These are phyloP conservation scores for Boletus pseudo-olivaceus DNA, from an alignment of 768 basidiomycete species.

Conservation along the genomic window DNA sequence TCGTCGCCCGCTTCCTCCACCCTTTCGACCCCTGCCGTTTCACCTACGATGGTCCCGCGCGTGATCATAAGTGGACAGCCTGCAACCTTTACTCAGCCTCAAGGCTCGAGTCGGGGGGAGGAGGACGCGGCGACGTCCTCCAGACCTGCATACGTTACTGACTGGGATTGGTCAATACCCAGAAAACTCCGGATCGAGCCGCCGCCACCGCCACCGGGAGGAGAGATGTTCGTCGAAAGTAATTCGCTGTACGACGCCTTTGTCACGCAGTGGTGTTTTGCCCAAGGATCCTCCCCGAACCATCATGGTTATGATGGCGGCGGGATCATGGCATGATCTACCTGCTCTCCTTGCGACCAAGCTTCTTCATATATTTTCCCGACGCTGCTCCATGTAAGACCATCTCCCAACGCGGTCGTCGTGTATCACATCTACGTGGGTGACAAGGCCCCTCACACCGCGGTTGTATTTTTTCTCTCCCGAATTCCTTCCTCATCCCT, in stretches of 20 bases:
- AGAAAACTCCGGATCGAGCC: not conserved
- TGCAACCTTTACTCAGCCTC: slow-evolving; percentile 9
- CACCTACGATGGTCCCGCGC: slow-evolving; percentile 19
- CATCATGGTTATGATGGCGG: slow-evolving; percentile 9
- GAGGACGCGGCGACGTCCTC: not conserved
- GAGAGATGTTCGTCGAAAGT: slow-evolving; percentile 9
- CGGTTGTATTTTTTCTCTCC: too few species aligned
- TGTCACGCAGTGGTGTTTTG: slow-evolving; percentile 68
- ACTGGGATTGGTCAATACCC: slow-evolving; percentile 25
- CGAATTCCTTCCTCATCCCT: too few species aligned
- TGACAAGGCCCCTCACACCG: too few species aligned
- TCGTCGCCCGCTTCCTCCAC: slow-evolving; percentile 27
- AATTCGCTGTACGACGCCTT: slow-evolving; percentile 54
- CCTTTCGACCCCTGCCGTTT: slow-evolving; percentile 23
- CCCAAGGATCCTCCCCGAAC: slow-evolving; percentile 37
- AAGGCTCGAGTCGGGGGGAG: not conserved
- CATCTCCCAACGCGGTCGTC: not conserved
- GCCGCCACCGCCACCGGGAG: not conserved
- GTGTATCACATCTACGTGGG: too few species aligned
- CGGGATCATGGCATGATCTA: slow-evolving; percentile 20
- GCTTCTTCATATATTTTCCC: not conserved
- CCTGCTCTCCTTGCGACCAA: too few species aligned
- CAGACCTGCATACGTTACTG: slow-evolving; percentile 3
- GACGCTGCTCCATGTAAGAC: not conserved
- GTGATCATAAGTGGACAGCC: slow-evolving; percentile 27